Base-by-base conservation (phyloP, 768 basidiomycete genomes). In the Boletus sp. region DNA sequence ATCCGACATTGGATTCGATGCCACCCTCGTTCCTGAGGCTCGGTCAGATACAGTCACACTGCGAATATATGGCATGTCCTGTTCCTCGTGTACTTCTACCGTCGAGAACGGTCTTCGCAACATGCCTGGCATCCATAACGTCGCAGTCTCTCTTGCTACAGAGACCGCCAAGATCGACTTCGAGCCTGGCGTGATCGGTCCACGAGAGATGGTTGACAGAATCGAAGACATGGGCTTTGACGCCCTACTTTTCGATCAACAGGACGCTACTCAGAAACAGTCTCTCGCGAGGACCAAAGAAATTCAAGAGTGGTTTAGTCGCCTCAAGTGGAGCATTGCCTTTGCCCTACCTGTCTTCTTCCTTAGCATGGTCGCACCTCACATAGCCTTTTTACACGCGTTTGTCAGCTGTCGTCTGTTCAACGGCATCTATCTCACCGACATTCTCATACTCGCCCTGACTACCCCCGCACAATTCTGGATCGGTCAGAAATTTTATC, bases 281-380 rank as follows among this genome's bases (percentile, higher is more conserved):
- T 93, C 92, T 1, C 85, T 97, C 51, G 87, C 87, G 4, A 85
- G 91, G 10, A 87, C 88, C 30, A 93, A 92, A 71, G 97, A 98
- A 70, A 87, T 98, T 39, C 79, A 88, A 59, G 88, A 95, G 65
- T 99, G 97, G 97, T 77, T 83, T 41, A 71, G 72, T 19, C 85
- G 93, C 23, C 86, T 98, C 74, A 67, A 83, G 34, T 85, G 84
- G 78, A 83, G 86, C 67, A 58, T 87, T 29, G 63, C 74, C 9
- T 96, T 99, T 65, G 93, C 93, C 47, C 57, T 95, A 0, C 97
- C 97, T n/a, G 93, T 95, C 38, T 98, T 98, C 74, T 83, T 97
- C 69, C 74, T 98, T 50, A 79, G 81, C 55, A 98, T 98, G 95
- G 68, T 98, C 48, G 81, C 83, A 32, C 85, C 84, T 4, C 84